phyloP scores from a whole-genome alignment of 768 basidiomycete genomes.

The Tephrocybe sp. region DNA sequence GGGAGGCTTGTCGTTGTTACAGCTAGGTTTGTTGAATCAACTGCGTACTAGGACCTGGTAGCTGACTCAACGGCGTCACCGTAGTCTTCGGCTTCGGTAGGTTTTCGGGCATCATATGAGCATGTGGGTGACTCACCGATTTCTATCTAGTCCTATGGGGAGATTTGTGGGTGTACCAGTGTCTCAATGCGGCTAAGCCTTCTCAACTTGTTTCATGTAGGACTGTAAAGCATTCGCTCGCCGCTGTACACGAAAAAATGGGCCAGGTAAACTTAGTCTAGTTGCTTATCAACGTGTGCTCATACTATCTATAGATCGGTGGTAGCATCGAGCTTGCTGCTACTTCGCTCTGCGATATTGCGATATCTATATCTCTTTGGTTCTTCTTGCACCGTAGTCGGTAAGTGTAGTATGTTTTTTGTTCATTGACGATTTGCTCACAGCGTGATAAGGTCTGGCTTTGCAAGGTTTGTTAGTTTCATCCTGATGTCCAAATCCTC shows the following conservation, averaged over 20 bases:
- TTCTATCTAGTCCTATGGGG: conserved; percentile 6
- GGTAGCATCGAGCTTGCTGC: conserved; percentile 12
- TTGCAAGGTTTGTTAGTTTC: conserved; percentile 5
- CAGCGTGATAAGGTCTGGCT: not conserved
- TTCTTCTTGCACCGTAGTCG: conserved; percentile 6
- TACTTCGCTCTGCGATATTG: conserved; percentile 11
- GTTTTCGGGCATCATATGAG: no score
- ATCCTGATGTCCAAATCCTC: not conserved
- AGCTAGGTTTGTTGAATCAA: not conserved
- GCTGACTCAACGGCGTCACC: not conserved
- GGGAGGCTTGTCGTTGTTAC: conserved; percentile 4
- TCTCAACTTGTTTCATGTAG: not conserved
- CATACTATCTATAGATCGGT: not conserved
- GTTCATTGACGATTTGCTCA: not conserved
- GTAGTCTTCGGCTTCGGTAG: conserved; percentile 9
- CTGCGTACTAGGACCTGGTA: not conserved
- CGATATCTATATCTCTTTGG: conserved; percentile 11
- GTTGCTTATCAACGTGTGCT: not conserved
- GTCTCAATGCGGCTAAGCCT: not conserved
- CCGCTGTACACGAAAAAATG: conserved; percentile 9
- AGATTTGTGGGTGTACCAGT: conserved; percentile 3
- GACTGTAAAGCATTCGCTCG: conserved; percentile 2
- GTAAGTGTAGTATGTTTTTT: no score
- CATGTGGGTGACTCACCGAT: not conserved
- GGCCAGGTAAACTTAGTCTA: conserved; percentile 3